Base-by-base conservation (phyloP, 257 asterid species). In the Solanum habrochaites region DNA sequence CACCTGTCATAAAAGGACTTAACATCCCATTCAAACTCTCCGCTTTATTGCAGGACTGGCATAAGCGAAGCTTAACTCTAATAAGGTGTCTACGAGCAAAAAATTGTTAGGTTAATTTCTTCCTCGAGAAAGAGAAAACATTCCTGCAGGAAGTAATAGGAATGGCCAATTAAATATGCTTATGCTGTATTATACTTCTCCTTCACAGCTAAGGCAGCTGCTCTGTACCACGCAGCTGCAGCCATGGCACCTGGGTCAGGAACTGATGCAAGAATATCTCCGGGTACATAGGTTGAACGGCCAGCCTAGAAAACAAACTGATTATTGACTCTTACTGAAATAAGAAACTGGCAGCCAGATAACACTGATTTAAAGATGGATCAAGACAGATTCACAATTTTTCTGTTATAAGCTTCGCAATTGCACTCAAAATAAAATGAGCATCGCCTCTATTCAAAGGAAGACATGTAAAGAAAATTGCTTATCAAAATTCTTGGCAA, bases 211-310 rank as follows among this genome's bases (percentile, higher is more conserved):
- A 90, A 85, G 64, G 96, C 98, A 29, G 97, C 96, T 67, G 98
- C 99, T 87, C 86, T 86, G 92, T 95, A 97, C 99, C 98, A 97
- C 27, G 92, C 86, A 86, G 98, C 98, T 89, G 97, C 98, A 69
- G 98, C 99, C 98, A 93, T 92, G 42, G 99, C 99, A 60, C 99
- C 99, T 43, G 99, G 99, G 86, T 97, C 99, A 0, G 98, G 95
- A 43, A 95, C 96, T 18, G 97, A 91, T 35, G 98, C 94, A 84
- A 95, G 97, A 88, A 92, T 92, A n/a, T 93, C 97, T 18, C 92
- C 92, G 9, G 98, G 92, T 49, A 96, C 92, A 69, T 97, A 97
- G 0, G 97, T 93, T 70, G 99, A 95, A 21, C 99, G 96, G 47
- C 99, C 99, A 27, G 99, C 99, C 99, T 97, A 91, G 91, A 93